These are phyloP conservation scores for Intubia oerlemansii DNA, from an alignment of 2,329 filamentous ascomycete genomes.

Conservation along the genomic window DNA sequence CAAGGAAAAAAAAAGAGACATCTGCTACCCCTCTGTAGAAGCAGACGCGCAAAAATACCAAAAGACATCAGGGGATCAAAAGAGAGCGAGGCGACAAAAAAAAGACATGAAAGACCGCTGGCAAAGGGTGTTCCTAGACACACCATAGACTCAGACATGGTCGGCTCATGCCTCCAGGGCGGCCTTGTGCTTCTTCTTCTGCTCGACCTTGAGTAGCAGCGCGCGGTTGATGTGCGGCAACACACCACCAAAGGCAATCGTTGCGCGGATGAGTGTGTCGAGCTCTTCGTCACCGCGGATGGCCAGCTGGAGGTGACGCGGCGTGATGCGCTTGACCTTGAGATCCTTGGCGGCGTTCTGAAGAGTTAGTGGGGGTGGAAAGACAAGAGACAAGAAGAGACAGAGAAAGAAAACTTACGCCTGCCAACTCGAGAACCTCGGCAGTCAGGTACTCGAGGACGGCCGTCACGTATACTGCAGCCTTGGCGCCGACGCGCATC, in stretches of 20 bases:
- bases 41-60: no score
- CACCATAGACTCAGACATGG: no score
- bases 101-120: not conserved
- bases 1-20: not conserved
- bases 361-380: no score
- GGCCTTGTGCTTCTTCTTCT: slow-evolving; percentile 19
- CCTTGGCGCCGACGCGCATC: slow-evolving; percentile 98
- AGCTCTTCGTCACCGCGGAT: slow-evolving; percentile 98
- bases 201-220: slow-evolving; percentile 35
- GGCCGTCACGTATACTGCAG: slow-evolving; percentile 92
- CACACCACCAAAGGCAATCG: slow-evolving; percentile 95
- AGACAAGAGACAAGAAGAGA: not conserved
- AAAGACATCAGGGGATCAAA: not conserved
- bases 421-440: slow-evolving; percentile 92
- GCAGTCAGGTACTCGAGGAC: slow-evolving; percentile 96
- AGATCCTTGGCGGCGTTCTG: slow-evolving; percentile 96
- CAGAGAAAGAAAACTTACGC: slow-evolving; percentile 31
- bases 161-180: slow-evolving; percentile 13
- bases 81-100: not conserved
- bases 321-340: slow-evolving; percentile 99
- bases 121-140: no score
- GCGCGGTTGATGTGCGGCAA: slow-evolving; percentile 97
- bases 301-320: slow-evolving; percentile 89
- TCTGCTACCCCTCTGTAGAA: no score
- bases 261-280: slow-evolving; percentile 90